Percentiles rank a stretch among this genome's conserved stretches.
Conservation (phyloP, 371 early-diverging fungal genomes). For the Basidiobolus meristosporus region DNA sequence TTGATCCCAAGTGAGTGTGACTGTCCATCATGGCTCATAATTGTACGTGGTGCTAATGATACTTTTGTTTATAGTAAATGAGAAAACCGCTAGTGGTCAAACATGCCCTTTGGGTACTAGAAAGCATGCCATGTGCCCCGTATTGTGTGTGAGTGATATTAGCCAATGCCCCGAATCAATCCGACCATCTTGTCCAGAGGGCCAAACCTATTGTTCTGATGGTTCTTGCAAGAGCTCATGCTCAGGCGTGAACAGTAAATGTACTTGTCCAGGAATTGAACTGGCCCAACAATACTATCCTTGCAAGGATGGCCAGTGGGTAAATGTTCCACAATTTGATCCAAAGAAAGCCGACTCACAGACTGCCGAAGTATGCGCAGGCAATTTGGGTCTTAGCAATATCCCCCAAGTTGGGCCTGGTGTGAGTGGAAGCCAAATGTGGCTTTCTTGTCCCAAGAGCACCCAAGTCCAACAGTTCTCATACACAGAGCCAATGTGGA, state of each 20-base stretch:
- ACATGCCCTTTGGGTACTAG: no score
- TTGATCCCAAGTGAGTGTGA: no score
- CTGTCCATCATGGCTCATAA: no score
- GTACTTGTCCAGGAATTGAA: constrained; percentile 13
- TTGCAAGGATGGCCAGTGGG: constrained; percentile 11
- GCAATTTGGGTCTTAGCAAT: no score
- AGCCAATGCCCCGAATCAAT: constrained; percentile 13
- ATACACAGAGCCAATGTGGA: constrained; percentile 34
- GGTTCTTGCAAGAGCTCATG: constrained; percentile 29
- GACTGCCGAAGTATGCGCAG: constrained; percentile 18
- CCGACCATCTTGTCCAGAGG: constrained; percentile 18
- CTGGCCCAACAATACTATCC: neutral
- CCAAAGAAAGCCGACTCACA: constrained; percentile 19
- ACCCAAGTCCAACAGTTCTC: constrained; percentile 18
- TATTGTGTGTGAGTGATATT: constrained; percentile 19
- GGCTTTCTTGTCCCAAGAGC: constrained; percentile 28
- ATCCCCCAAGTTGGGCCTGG: constrained; percentile 8
- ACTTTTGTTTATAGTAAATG: no score
- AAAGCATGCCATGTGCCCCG: no score
- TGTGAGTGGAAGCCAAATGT: constrained; percentile 17
- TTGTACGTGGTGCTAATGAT: no score
- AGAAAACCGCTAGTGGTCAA: no score
- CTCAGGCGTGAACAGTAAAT: constrained; percentile 14
- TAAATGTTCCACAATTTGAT: constrained; percentile 25
- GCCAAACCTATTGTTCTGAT: constrained; percentile 24